Base-by-base conservation (phyloP, 108 stramenopile genomes). In the Nannochloropsis oceanica region DNA sequence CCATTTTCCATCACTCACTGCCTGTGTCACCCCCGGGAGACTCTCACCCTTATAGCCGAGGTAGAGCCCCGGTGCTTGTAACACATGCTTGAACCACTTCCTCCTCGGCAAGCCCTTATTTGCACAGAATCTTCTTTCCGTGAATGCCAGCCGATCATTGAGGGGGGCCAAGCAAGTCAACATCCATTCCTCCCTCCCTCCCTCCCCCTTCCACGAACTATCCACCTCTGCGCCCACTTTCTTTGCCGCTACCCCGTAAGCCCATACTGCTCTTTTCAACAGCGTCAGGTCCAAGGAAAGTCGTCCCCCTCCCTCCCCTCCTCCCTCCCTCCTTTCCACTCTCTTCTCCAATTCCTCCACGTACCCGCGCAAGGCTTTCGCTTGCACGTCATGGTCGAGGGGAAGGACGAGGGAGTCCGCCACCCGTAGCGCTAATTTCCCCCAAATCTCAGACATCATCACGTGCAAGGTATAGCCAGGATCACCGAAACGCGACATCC, bases 11-110 rank as follows among this genome's bases (percentile, higher is more conserved):
- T 92, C 93, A 42, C 90, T 85, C 25, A 93, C n/a, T 10, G 93
- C 92, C 79, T 93, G 92, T 43, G 92, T 91, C 26, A 93, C 89
- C 13, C 93, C 93, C 22, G 93, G 93, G 73, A 93, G 92, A 26
- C 92, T 89, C 82, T 92, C 86, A n/a, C 91, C 91, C 13, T 88
- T 92, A 89, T 93, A 93, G 27, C 93, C 93, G 8, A 93, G 87
- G 85, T 93, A 87, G 22, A 92, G 81, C 22, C 93, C 93, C 13
- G 93, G 93, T 5, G 93, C 93, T 84, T 93, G 93, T 50, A 93
- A 81, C 13, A 92, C 86, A 85, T 93, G 92, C 84, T 92, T 87
- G 87, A 92, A 93, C 93, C 93, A 93, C 22, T 83, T 81, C 25
- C 93, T 87, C 11, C 86, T 81, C 22, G 92, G 93, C 14, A 93